phyloP scores from a whole-genome alignment of 495 filamentous ascomycete genomes.

The Collariella sp. region DNA sequence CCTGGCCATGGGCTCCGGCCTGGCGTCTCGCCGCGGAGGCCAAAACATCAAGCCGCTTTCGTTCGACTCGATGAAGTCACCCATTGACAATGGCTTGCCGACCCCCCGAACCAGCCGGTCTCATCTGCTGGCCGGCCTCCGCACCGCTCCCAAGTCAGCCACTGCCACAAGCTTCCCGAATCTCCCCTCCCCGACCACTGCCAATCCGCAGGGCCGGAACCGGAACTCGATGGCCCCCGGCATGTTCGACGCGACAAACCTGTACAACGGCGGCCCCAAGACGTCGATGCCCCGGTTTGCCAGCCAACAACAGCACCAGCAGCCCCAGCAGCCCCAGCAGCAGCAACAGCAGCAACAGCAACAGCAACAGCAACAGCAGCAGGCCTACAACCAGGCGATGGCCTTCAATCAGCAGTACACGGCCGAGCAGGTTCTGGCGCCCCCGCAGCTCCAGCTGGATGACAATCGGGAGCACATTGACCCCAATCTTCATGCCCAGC shows the following conservation, averaged over 20 bases:
- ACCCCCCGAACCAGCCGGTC: constrained; percentile 92
- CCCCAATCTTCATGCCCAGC: constrained; percentile 70
- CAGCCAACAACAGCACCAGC: constrained; percentile 22
- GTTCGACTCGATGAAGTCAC: constrained; percentile 52
- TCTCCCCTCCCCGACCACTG: constrained; percentile 49
- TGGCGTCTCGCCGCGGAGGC: constrained; percentile 71
- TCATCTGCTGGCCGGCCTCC: constrained; percentile 84
- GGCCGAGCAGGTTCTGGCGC: constrained; percentile 77
- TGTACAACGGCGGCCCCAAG: constrained; percentile 44
- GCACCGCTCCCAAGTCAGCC: constrained; percentile 86
- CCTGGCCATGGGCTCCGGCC: constrained; percentile 69
- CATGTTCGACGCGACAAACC: constrained; percentile 37
- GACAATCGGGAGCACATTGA: constrained; percentile 64
- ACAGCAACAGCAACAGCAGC: constrained; percentile 28
- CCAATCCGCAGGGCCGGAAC: constrained; percentile 26
- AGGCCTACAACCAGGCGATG: constrained; percentile 24
- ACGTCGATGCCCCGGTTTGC: constrained; percentile 41
- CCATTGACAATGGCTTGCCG: constrained; percentile 46
- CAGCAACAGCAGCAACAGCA: constrained; percentile 17
- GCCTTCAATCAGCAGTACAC: constrained; percentile 40
- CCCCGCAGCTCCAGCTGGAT: constrained; percentile 64
- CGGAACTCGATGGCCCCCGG: constrained; percentile 41
- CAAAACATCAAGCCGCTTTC: constrained; percentile 80
- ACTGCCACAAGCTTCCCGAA: constrained; percentile 54
- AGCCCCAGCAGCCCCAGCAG: constrained; percentile 26